These are phyloP conservation scores for Citrus reticulata DNA, from an alignment of 345 rosid species.

Conservation along the genomic window DNA sequence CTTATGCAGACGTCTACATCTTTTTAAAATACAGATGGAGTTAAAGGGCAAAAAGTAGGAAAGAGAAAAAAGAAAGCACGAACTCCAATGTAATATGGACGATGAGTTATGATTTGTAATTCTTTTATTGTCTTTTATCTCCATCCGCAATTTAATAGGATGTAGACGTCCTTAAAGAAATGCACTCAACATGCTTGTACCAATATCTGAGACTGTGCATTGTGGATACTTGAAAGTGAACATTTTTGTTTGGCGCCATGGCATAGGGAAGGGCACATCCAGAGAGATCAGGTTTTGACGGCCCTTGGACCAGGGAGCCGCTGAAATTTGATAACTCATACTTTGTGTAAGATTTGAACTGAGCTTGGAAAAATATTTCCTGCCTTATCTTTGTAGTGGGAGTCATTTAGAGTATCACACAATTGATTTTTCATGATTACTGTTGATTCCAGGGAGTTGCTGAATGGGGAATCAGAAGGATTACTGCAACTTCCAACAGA, in stretches of 20 bases:
- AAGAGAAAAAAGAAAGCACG: neutral
- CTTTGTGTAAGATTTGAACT: slow-evolving; percentile 59
- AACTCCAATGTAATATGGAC: neutral
- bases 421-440: neutral
- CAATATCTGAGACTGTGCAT: neutral
- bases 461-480: slow-evolving; percentile 76
- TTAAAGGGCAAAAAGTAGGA: neutral
- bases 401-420: neutral
- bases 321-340: slow-evolving; percentile 91
- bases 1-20: neutral
- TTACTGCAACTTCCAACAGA: slow-evolving; percentile 87
- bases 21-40: neutral
- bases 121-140: neutral
- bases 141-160: neutral
- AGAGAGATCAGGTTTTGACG: slow-evolving; percentile 94
- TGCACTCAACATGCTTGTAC: neutral
- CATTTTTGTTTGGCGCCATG: slow-evolving; percentile 13
- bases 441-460: slow-evolving; percentile 48
- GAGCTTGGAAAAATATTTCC: neutral
- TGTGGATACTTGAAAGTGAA: neutral
- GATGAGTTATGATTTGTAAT: neutral
- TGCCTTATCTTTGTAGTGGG: neutral
- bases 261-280: slow-evolving; percentile 87
- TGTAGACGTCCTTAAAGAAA: neutral
- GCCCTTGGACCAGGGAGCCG: slow-evolving; percentile 95